Base-by-base conservation (phyloP, 2,329 filamentous ascomycete species). In the Purpureocillium takamizusanense region DNA sequence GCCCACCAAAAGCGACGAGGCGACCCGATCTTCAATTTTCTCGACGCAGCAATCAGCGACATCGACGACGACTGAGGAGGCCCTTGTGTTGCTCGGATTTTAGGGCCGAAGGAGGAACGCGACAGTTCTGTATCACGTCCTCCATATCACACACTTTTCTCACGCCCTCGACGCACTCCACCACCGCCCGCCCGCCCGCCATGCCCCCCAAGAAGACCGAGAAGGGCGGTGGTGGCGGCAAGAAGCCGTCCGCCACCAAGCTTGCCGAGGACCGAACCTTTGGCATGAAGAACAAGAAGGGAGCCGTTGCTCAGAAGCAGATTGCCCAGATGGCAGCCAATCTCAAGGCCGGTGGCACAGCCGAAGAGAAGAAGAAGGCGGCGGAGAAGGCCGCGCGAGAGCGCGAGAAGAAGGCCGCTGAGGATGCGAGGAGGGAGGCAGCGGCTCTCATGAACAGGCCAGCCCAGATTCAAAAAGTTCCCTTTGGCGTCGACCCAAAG, bases 281-380 rank as follows among this genome's bases (percentile, higher is more conserved):
- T 73, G 92, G 92, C 53, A 97, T 98, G 92, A 98, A 98, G 70
- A 98, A 98, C 60, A 98, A 98, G 72, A 98, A 95, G 74, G 92
- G 92, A 51, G 83, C 79, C 41, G 81, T 78, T 37, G 90, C 88
- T 39, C 86, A 97, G 67, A 94, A 81, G 65, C 79, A 89, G 51
- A 97, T 98, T 58, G 82, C 85, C 42, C 85, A 88, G 54, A 77
- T 98, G 60, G 69, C 81, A 50, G 75, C 81, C 34, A 83, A 88
- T 53, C 75, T 81, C 37, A 79, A 83, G 49, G 73, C 76, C 40
- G 81, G 83, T 51, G 86, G 87, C 44, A 83, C 74, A n/a, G 78
- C 86, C 16, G 90, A 95, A 41, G 83, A 92, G 61, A 97, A 95
- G 72, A 76, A 73, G 53, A 95, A 78, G 55, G 70, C 73, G 40